Base-by-base conservation (phyloP, 257 asterid species). In the Solanum pinnatisectum region DNA sequence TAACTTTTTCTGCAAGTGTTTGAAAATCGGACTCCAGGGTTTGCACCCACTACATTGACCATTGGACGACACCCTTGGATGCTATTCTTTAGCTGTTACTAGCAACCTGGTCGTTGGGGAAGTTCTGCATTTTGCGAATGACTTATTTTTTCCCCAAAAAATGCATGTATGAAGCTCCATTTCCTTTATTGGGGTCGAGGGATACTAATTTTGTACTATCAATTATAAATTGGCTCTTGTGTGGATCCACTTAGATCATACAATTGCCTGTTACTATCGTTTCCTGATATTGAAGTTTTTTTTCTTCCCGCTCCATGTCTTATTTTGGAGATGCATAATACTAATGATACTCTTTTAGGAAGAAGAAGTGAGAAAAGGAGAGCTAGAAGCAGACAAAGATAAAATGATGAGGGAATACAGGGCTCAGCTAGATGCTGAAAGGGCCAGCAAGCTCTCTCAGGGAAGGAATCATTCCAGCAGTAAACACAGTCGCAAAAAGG, bases 371-470 rank as follows among this genome's bases (percentile, higher is more conserved):
- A 95, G 89, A 92, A 97, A 92, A 91, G 99, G 99, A 72, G 99
- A 96, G 92, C 91, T 97, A 92, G 99, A 97, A 93, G 99, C 99
- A 35, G 99, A 97, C 93, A 97, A 95, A 91, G 99, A 97, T 89
- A 94, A 89, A 92, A 97, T 96, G 99, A 97, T 97, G 99, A 92
- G 93, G 90, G 99, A 97, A 88, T 97, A 97, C 83, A 93, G 99
- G 89, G 99, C 99, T 87, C 99, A 97, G 92, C 91, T 97, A 86
- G 99, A 97, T 92, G 99, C 99, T 88, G 96, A 96, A 93, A 93
- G 98, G 93, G 93, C 98, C 10, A 88, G 88, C 59, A 96, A 96
- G 85, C 99, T 96, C 84, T 88, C 98, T 78, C 96, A 94, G 22
- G 98, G 98, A 87, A 94, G 96, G 91, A 95, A 96, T 89, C 98